Evolutionary conservation across 2,329 filamentous ascomycete genomes (phyloP).

Genomic region (Verticillium albo-atrum): DNA sequence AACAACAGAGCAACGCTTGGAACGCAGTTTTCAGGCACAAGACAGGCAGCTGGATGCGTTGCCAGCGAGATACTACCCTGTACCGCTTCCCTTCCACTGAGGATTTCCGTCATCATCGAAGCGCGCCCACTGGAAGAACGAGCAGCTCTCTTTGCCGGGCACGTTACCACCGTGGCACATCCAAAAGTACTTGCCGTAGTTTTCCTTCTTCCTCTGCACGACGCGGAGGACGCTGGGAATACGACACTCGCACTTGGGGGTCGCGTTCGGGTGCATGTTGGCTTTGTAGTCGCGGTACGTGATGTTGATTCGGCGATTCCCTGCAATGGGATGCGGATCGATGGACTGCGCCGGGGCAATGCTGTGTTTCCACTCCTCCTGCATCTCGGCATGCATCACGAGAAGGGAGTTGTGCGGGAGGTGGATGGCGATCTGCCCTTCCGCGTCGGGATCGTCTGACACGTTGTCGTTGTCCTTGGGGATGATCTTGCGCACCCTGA

Average conservation of each 20-base stretch:
- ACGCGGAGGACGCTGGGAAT: conserved; percentile 68
- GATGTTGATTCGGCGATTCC: conserved; percentile 81
- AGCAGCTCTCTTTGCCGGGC: conserved; percentile 64
- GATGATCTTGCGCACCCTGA: conserved; percentile 75
- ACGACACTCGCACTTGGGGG: conserved; percentile 72
- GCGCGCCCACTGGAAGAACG: conserved; percentile 79
- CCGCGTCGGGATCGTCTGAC: conserved; percentile 51
- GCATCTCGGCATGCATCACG: conserved; percentile 97
- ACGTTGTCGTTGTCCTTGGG: conserved; percentile 47
- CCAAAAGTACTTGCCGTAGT: conserved; percentile 82
- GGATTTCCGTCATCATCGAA: conserved; percentile 87
- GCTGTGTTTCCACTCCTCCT: conserved; percentile 93
- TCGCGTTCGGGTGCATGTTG: conserved; percentile 70
- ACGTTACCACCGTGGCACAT: conserved; percentile 80
- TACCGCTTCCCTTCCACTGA: conserved; percentile 41
- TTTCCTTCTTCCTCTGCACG: conserved; percentile 74
- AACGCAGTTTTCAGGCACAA: background rate
- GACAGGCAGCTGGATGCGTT: too few species aligned
- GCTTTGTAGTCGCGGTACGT: conserved; percentile 87
- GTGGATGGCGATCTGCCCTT: conserved; percentile 88
- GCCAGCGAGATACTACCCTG: background rate
- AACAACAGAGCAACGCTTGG: too few species aligned
- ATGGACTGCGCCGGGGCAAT: conserved; percentile 72
- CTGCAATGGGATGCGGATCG: conserved; percentile 78
- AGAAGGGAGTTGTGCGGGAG: conserved; percentile 91